phyloP scores from a whole-genome alignment of 306 rosid genomes.

The Hippophae rhamnoides region DNA sequence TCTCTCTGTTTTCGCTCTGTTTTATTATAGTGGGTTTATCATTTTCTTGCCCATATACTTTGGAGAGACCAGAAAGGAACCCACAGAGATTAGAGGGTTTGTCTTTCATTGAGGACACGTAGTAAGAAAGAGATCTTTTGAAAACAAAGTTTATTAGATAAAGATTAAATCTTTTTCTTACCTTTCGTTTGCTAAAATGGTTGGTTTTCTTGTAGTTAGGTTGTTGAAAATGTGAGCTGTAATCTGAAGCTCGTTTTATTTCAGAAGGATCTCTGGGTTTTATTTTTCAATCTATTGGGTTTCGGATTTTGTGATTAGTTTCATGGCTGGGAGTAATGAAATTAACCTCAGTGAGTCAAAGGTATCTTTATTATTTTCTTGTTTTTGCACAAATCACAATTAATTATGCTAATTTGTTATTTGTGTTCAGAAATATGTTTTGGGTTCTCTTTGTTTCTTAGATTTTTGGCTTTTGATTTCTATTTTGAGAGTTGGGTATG shows the following conservation, averaged over 20 bases:
- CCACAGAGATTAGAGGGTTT: conserved; percentile 17
- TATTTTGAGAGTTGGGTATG: background rate
- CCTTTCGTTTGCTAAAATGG: background rate
- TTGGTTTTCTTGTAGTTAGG: background rate
- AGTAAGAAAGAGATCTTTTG: conserved; percentile 13
- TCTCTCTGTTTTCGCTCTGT: conserved; percentile 2
- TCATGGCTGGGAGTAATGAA: conserved; percentile 65
- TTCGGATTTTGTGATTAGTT: background rate
- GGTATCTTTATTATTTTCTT: conserved; percentile 27
- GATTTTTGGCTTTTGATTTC: conserved; percentile 4
- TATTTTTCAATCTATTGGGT: background rate
- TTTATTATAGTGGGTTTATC: conserved; percentile 12
- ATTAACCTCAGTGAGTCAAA: conserved; percentile 61
- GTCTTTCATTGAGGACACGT: conserved; percentile 8
- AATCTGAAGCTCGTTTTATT: conserved; percentile 4
- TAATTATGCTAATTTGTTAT: conserved; percentile 1
- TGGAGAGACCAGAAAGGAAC: conserved; percentile 1
- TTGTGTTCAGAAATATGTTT: conserved; percentile 4
- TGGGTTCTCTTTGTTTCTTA: background rate
- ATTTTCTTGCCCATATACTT: conserved; percentile 2
- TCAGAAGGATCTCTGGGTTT: conserved; percentile 24
- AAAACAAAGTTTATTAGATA: background rate
- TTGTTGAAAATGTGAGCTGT: conserved; percentile 7
- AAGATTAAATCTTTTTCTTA: conserved; percentile 3
- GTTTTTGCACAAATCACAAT: background rate